Percentiles rank a stretch among this genome's conserved stretches.
Evolutionary conservation across 257 asterid species (phyloP).

Genomic region (Primulina huaijiensis): DNA sequence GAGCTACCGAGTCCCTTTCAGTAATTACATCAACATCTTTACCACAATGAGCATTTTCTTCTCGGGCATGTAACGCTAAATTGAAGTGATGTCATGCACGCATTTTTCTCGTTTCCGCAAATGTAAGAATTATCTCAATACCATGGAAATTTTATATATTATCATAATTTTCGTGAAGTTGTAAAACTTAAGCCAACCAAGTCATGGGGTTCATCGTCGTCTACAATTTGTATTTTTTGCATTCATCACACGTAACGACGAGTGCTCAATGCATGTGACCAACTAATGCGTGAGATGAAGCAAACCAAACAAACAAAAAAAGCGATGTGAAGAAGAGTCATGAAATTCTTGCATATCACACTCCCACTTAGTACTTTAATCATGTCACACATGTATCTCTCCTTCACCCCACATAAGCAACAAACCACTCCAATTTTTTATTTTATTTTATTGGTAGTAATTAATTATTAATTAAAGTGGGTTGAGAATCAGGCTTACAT

Average conservation of each 20-base stretch:
- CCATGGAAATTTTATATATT: neutral
- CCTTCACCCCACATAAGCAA: conserved; percentile 23
- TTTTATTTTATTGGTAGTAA: neutral
- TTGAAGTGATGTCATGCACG: neutral
- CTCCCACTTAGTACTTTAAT: conserved; percentile 18
- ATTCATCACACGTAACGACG: too few species aligned
- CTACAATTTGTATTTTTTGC: too few species aligned
- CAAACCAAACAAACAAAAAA: too few species aligned
- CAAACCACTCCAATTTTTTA: neutral
- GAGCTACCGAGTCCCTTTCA: too few species aligned
- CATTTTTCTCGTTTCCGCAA: conserved; percentile 18
- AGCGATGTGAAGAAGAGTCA: conserved; percentile 28
- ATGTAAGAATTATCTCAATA: neutral
- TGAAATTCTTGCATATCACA: conserved; percentile 36
- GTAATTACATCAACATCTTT: too few species aligned
- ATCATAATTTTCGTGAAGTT: too few species aligned
- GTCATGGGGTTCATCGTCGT: too few species aligned
- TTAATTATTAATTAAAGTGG: conserved; percentile 15
- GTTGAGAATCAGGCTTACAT: conserved; percentile 13
- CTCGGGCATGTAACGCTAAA: too few species aligned
- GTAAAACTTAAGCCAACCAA: too few species aligned
- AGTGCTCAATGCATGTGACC: too few species aligned
- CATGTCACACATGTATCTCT: conserved; percentile 28
- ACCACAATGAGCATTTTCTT: too few species aligned
- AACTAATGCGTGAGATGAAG: too few species aligned